Evolutionary conservation across 768 basidiomycete species (phyloP), one percentile per base, ranked within the genome.

Genomic region (Chalciporus piperatus): DNA sequence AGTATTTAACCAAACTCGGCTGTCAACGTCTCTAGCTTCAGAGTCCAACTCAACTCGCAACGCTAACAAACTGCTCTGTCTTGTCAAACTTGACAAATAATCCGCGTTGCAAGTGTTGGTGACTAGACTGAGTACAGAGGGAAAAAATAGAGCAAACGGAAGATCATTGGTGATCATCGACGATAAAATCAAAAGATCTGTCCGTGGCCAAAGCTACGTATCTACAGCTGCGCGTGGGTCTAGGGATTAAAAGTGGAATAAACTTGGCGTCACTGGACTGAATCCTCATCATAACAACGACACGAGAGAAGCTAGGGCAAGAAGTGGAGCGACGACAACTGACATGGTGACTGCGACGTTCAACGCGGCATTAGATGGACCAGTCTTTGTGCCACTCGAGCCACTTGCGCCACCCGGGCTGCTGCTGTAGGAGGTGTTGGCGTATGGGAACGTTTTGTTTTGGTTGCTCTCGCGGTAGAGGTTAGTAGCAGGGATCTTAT

Each of bases 401-500:
- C 22, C 22, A 33, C 54, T 49, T 10, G 50, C 39, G 17, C 54
- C 38, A 30, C 54, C 47, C 14, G 62, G 46, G 6, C 42, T 52
- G 7, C 52, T 55, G n/a, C n/a, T n/a, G n/a, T n/a, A 16, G 33
- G 7, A 1, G 67, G 70, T 67, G 52, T 79, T 75, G 41, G 67
- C 41, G 53, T 73, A 78, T 17, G 84, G 84, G 79, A 88, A 89
- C 0, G 84, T 72, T 19, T 59, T 62, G 69, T 95, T 94, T 52
- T 74, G 73, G 58, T 83, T 91, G 23, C 85, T 89, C 74, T 98
- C 95, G 42, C 84, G 74, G 73, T 97, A 98, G 38, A 94, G 73
- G 65, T 96, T 80, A 28, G 73, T 70, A 19, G 78, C 61, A 6
- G 83, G 78, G 59, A 84, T 77, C 45, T 77, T 78, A 50, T 79